Evolutionary conservation across 2,329 filamentous ascomycete genomes (phyloP).

Genomic region (Sporothrix variecibatus): DNA sequence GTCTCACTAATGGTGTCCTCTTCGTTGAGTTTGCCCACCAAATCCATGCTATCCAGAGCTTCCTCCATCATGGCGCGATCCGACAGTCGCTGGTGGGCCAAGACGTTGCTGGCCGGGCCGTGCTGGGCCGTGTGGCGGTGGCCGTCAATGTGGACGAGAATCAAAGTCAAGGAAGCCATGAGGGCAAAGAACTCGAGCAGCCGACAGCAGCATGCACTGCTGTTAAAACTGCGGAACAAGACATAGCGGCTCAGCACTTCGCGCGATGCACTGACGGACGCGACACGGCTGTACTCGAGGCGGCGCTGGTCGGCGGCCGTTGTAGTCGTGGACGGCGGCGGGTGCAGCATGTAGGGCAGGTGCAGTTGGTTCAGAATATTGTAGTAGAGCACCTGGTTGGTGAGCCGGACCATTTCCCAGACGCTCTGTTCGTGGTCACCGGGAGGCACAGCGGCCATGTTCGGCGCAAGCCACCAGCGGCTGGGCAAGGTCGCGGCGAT

Average conservation of each 20-base stretch:
- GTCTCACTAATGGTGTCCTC: conserved; percentile 38
- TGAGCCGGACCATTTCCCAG: conserved; percentile 39
- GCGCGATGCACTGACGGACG: conserved; percentile 43
- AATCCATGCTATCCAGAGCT: conserved; percentile 40
- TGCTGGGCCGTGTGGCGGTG: conserved; percentile 29
- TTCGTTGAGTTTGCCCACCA: conserved; percentile 34
- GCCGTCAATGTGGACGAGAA: conserved; percentile 42
- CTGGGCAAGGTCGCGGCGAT: conserved; percentile 43
- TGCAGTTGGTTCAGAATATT: conserved; percentile 44
- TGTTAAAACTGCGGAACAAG: conserved; percentile 38
- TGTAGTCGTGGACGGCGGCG: background rate
- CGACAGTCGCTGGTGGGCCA: conserved; percentile 43
- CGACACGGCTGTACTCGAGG: conserved; percentile 40
- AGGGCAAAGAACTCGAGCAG: conserved; percentile 39
- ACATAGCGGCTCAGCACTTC: conserved; percentile 44
- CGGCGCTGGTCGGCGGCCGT: conserved; percentile 26
- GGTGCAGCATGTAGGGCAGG: conserved; percentile 43
- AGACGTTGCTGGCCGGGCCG: conserved; percentile 29
- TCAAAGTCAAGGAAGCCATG: conserved; percentile 41
- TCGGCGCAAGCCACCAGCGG: conserved; percentile 46
- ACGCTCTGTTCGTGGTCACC: conserved; percentile 29
- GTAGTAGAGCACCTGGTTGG: conserved; percentile 43
- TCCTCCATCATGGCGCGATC: conserved; percentile 46
- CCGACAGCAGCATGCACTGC: conserved; percentile 38
- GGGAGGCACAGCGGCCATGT: conserved; percentile 21